Conservation (phyloP, 805 yeast genomes). For the Isabelozyma heimii region DNA sequence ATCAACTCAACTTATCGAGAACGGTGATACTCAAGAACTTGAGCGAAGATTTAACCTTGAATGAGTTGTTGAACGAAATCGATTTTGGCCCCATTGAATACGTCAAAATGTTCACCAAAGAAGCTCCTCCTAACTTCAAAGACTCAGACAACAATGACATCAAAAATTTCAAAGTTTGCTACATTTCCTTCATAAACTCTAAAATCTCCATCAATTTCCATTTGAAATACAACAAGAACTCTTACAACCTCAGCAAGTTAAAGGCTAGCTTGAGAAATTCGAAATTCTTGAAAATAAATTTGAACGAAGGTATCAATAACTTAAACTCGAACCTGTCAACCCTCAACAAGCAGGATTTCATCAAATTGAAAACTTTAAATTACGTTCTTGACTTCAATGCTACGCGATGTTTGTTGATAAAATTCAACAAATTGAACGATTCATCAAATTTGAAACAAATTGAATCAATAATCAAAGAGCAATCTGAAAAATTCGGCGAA, state of each 20-base stretch:
- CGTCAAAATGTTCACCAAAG: constrained; percentile 39
- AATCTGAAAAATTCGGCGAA: constrained; percentile 39
- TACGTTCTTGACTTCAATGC: constrained; percentile 39
- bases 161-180: constrained; percentile 23
- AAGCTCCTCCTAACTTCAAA: constrained; percentile 27
- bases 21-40: constrained; percentile 34
- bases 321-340: constrained; percentile 3
- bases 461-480: constrained; percentile 15
- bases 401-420: constrained; percentile 29
- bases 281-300: constrained; percentile 22
- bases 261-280: constrained; percentile 23
- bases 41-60: constrained; percentile 18
- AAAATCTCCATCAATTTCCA: constrained; percentile 31
- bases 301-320: constrained; percentile 18
- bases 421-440: neutral
- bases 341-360: constrained; percentile 24
- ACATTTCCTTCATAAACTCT: constrained; percentile 35
- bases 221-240: constrained; percentile 27
- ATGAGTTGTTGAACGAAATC: constrained; percentile 42
- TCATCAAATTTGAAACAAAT: neutral
- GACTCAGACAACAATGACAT: constrained; percentile 6
- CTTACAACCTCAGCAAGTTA: constrained; percentile 19
- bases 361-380: constrained; percentile 39
- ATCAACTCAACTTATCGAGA: constrained; percentile 35
- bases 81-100: constrained; percentile 65